Evolutionary conservation across 202 grass and related monocot species (phyloP), one percentile per base, ranked within the genome.

Genomic region (Saccharum hybrid): DNA sequence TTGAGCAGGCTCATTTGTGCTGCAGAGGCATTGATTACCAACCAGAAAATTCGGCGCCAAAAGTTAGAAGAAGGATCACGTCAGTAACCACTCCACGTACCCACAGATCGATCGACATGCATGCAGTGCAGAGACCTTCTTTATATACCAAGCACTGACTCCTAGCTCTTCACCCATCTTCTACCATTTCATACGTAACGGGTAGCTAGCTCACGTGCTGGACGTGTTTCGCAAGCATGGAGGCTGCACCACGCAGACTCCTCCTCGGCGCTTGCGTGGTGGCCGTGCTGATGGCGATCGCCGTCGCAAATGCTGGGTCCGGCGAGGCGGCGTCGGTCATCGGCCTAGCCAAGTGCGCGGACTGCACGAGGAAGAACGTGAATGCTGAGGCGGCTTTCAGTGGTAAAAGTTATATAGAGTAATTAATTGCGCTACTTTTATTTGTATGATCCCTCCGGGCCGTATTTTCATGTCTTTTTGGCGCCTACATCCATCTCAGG

Each of bases 331-430:
- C 18, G 18, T 61, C 80, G 6, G 68, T 74, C 30, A 18, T 82
- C 23, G 80, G 80, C 23, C 15, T 38, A 28, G 80, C 56, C 69
- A 82, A 64, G 10, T 82, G 80, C 26, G 16, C 40, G 1, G 26
- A 82, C 41, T 82, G 80, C 19, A 16, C 56, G 18, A 16, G 80
- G 41, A 82, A 82, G 68, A 72, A 82, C 22, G 36, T 72, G 80
- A 60, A 82, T 10, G 54, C 80, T 19, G 56, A 72, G 37, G 26
- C 52, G 2, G 80, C 80, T 63, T 82, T 82, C 80, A 82, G 28
- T 46, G 43, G 43, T 46, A 46, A 46, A 46, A 46, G 43, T 46
- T 14, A 14, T 4, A 45, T 45, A 45, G 18, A 39, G 68, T 46
- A 72, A 22, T 6, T 15, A 22, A 41, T n/a, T 30, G 1, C 43